Evolutionary conservation across 331 rosid species (phyloP).

Genomic region (Telfairia occidentalis): DNA sequence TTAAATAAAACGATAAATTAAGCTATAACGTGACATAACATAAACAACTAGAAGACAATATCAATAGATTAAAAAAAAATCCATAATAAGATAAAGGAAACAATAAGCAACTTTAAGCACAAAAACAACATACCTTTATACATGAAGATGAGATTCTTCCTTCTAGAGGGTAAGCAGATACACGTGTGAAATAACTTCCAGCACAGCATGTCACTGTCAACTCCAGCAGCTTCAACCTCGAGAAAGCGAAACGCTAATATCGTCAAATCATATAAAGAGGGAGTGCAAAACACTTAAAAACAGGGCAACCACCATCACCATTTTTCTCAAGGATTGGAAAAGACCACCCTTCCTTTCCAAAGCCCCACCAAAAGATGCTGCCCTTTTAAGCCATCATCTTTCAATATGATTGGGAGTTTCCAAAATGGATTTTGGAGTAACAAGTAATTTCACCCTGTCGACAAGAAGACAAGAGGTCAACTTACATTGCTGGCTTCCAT

Average conservation of each 20-base stretch:
- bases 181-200: neutral
- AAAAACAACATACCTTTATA: neutral
- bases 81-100: neutral
- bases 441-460: neutral
- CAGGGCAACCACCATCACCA: neutral
- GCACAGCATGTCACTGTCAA: neutral
- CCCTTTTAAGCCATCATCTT: neutral
- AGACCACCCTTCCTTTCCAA: neutral
- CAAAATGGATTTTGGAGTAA: neutral
- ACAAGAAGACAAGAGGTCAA: conserved; percentile 25
- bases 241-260: neutral
- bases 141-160: neutral
- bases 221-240: conserved; percentile 5
- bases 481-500: conserved; percentile 21
- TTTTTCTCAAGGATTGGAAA: neutral
- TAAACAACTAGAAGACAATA: neutral
- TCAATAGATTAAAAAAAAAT: neutral
- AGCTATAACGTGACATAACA: neutral
- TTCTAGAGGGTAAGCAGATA: neutral
- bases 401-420: neutral
- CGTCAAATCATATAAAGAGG: neutral
- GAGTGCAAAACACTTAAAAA: neutral
- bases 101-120: neutral
- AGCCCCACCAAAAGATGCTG: neutral
- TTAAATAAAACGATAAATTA: neutral